These are phyloP conservation scores for Neurospora sp. DNA, from an alignment of 495 filamentous ascomycete genomes.

Conservation along the genomic window DNA sequence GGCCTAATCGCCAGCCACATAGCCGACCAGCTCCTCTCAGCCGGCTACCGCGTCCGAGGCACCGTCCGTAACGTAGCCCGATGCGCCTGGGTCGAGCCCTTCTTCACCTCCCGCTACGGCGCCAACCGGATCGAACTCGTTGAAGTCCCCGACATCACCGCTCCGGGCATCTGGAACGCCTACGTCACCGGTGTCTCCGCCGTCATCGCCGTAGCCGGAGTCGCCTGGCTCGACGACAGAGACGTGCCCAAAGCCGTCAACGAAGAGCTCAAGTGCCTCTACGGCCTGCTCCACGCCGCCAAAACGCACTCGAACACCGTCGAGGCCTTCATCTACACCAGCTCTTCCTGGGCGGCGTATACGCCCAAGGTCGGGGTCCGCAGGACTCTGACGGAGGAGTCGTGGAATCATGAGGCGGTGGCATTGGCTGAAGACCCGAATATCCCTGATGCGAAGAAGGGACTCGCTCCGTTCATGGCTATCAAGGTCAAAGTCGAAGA, in stretches of 20 bases:
- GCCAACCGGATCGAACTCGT: conserved; percentile 24
- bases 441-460: conserved; percentile 6
- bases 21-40: conserved; percentile 35
- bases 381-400: conserved; percentile 10
- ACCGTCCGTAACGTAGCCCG: conserved; percentile 35
- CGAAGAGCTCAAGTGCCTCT: conserved; percentile 1
- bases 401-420: conserved; percentile 17
- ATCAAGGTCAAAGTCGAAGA: conserved; percentile 16
- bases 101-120: conserved; percentile 32
- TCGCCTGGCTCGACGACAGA: background rate
- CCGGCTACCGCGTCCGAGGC: conserved; percentile 43
- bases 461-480: conserved; percentile 18
- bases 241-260: conserved; percentile 8
- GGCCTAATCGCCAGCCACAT: conserved; percentile 46
- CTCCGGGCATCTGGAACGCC: conserved; percentile 25
- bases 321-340: conserved; percentile 17
- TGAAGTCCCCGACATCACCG: conserved; percentile 27
- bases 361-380: conserved; percentile 12
- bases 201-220: conserved; percentile 6
- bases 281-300: conserved; percentile 8
- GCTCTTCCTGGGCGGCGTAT: conserved; percentile 17
- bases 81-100: conserved; percentile 27
- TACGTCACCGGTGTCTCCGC: conserved; percentile 25
- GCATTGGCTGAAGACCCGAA: conserved; percentile 2
- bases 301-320: conserved; percentile 3